A percentile compares a stretch with the other conserved stretches of the same genome.
Conservation (phyloP, 2,329 filamentous ascomycete genomes). For the Aaosphaeria arxii region DNA sequence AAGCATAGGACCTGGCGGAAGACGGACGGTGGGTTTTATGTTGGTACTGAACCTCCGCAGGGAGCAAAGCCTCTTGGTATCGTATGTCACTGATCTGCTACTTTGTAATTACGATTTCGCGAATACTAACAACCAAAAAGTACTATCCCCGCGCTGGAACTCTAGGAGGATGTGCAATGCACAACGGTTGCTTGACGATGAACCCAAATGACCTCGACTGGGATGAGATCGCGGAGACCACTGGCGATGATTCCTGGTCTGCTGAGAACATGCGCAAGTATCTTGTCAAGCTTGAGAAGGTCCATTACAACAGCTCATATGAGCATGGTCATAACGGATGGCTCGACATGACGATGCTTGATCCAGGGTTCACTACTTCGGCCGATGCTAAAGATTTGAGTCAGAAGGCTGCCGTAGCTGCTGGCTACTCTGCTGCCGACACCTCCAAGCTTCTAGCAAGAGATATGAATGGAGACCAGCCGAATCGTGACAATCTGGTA, state of each 20-base stretch:
- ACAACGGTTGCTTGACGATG: constrained; percentile 54
- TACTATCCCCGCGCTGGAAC: constrained; percentile 58
- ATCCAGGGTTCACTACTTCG: constrained; percentile 15
- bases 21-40: constrained; percentile 50
- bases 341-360: constrained; percentile 24
- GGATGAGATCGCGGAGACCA: constrained; percentile 54
- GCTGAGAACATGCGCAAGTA: constrained; percentile 57
- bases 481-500: constrained; percentile 12
- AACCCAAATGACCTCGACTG: constrained; percentile 59
- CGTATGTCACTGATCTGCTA: constrained; percentile 21
- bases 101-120: background rate
- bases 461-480: constrained; percentile 19
- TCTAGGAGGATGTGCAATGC: constrained; percentile 57
- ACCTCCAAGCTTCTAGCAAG: constrained; percentile 10
- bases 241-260: constrained; percentile 58
- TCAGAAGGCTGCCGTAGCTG: constrained; percentile 12
- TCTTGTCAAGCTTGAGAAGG: constrained; percentile 36
- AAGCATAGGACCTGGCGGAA: constrained; percentile 57
- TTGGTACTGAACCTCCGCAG: constrained; percentile 50
- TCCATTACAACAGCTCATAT: constrained; percentile 22
- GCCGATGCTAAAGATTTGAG: constrained; percentile 14
- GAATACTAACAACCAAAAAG: constrained; percentile 1
- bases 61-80: constrained; percentile 52
- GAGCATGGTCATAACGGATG: constrained; percentile 19
- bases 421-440: constrained; percentile 10